Conservation (phyloP, 192 early-diverging fungal species). For the Piromyces finnis region DNA sequence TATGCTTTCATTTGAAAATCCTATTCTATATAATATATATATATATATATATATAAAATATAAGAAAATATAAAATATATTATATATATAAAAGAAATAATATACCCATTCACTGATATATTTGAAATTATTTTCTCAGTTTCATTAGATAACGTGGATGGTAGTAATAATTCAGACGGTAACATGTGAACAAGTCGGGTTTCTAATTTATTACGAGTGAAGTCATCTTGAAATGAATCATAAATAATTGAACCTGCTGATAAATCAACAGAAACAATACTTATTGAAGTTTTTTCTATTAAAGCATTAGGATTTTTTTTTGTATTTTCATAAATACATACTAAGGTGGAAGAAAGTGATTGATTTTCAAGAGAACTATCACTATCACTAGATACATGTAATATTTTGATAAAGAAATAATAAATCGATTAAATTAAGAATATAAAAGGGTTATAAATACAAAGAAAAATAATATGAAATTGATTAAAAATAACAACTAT, state of each 20-base stretch:
- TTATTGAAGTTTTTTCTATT: constrained; percentile 20
- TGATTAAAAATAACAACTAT: too few species aligned
- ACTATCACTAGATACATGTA: not conserved
- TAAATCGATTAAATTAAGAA: too few species aligned
- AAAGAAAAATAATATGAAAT: too few species aligned
- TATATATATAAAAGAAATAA: too few species aligned
- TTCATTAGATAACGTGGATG: constrained; percentile 21
- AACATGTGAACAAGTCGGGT: constrained; percentile 44
- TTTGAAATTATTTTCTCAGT: constrained; percentile 30
- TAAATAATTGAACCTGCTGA: constrained; percentile 52
- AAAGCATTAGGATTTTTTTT: not conserved
- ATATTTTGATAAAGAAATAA: not conserved
- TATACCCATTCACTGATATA: not conserved
- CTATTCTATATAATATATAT: not conserved
- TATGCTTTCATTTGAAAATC: not conserved
- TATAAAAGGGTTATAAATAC: too few species aligned
- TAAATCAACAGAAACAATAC: constrained; percentile 38
- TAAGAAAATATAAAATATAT: too few species aligned
- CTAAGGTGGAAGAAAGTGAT: not conserved
- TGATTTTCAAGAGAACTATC: not conserved
- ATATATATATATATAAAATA: too few species aligned
- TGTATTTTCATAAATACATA: not conserved
- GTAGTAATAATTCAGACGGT: constrained; percentile 46
- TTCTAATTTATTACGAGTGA: constrained; percentile 44
- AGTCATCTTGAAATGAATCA: constrained; percentile 46